Evolutionary conservation across 306 rosid genomes (phyloP).

Genomic region (Castanospermum australe): DNA sequence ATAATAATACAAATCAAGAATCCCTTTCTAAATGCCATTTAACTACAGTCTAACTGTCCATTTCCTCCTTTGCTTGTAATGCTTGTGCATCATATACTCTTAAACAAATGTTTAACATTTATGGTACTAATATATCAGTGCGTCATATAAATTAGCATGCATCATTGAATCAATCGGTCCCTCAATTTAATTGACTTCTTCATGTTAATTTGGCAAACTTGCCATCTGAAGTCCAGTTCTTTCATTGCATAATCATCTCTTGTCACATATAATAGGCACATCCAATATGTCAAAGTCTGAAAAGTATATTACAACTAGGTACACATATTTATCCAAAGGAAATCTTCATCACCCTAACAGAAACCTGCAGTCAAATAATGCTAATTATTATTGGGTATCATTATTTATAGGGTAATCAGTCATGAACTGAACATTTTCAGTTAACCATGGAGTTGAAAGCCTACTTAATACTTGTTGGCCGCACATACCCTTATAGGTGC

Average conservation of each 20-base stretch:
- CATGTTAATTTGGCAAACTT: background rate
- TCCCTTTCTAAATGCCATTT: slow-evolving; percentile 8
- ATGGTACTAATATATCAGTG: background rate
- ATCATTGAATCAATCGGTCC: slow-evolving; percentile 17
- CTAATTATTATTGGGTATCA: background rate
- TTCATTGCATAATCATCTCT: slow-evolving; percentile 10
- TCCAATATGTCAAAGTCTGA: background rate
- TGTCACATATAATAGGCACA: slow-evolving; percentile 15
- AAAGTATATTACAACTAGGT: slow-evolving; percentile 18
- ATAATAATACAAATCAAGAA: slow-evolving; percentile 6
- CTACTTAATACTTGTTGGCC: slow-evolving; percentile 25
- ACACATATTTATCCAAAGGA: slow-evolving; percentile 10
- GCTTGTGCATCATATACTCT: background rate
- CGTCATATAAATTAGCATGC: slow-evolving; percentile 27
- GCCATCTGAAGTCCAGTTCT: slow-evolving; percentile 12
- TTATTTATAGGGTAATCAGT: slow-evolving; percentile 6
- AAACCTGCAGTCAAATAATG: slow-evolving; percentile 20
- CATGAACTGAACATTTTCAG: slow-evolving; percentile 25
- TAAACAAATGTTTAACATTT: slow-evolving; percentile 16
- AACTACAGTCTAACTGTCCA: slow-evolving; percentile 8
- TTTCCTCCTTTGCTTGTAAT: slow-evolving; percentile 9
- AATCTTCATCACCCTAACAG: slow-evolving; percentile 12
- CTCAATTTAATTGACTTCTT: slow-evolving; percentile 10
- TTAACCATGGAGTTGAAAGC: slow-evolving; percentile 16
- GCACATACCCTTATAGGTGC: slow-evolving; percentile 74